These are phyloP conservation scores for Saccharomycopsis javanensis DNA, from an alignment of 805 yeast species.

Conservation along the genomic window DNA sequence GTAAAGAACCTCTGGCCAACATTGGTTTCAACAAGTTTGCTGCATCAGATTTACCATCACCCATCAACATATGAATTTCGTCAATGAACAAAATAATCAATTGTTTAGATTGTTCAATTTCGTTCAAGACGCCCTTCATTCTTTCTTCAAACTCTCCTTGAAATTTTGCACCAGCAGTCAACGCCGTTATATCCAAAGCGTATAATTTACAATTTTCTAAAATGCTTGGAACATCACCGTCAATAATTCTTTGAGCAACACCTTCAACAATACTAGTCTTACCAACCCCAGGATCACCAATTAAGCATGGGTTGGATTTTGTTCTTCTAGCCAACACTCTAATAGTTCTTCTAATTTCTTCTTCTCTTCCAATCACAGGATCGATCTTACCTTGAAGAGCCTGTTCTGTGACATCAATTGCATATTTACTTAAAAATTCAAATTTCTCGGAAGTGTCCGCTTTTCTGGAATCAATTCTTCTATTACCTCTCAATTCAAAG, in stretches of 20 bases:
- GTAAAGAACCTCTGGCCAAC: constrained; percentile 91
- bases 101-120: constrained; percentile 78
- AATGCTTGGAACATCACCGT: constrained; percentile 88
- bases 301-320: constrained; percentile 90
- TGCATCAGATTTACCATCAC: constrained; percentile 95
- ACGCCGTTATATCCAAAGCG: constrained; percentile 88
- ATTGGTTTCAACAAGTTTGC: constrained; percentile 96
- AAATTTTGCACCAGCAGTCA: constrained; percentile 97
- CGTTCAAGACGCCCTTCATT: constrained; percentile 90
- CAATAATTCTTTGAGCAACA: constrained; percentile 94
- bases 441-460: constrained; percentile 83
- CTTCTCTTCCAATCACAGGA: constrained; percentile 98
- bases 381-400: constrained; percentile 93
- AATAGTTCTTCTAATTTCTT: constrained; percentile 91
- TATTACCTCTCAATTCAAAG: constrained; percentile 74
- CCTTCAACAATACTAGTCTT: constrained; percentile 98
- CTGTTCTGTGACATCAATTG: constrained; percentile 85
- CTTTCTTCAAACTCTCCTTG: constrained; percentile 99
- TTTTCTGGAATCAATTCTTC: constrained; percentile 83
- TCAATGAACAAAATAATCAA: constrained; percentile 89
- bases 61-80: constrained; percentile 99
- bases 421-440: constrained; percentile 83
- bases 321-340: constrained; percentile 95
- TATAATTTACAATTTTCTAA: constrained; percentile 72
- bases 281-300: constrained; percentile 99